Evolutionary conservation across 2,329 filamentous ascomycete genomes (phyloP).

Genomic region (Penicillium sp.): DNA sequence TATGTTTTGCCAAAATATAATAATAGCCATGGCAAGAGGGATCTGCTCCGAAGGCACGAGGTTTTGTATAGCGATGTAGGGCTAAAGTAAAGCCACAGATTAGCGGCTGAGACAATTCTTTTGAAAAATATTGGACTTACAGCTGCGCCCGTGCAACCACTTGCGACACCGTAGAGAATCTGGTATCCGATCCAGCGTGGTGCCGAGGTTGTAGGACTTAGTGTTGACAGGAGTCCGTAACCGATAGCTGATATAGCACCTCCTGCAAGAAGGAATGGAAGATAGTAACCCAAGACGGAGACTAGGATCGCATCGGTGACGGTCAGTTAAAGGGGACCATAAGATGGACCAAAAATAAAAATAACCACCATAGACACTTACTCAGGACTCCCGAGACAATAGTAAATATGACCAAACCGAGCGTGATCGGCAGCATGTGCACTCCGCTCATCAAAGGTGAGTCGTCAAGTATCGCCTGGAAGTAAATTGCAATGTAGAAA

Average conservation of each 20-base stretch:
- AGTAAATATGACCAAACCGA: conserved; percentile 6
- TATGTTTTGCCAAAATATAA: conserved; percentile 35
- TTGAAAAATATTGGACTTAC: neutral
- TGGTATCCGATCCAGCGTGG: conserved; percentile 31
- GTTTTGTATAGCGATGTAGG: conserved; percentile 28
- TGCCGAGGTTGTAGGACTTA: conserved; percentile 18
- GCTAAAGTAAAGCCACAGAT: conserved; percentile 9
- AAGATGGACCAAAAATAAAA: neutral
- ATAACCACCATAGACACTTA: neutral
- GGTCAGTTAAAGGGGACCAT: too few relatives aligned
- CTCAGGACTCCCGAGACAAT: conserved; percentile 4
- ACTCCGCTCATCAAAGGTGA: conserved; percentile 40
- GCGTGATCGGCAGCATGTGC: conserved; percentile 34
- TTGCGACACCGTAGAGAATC: conserved; percentile 22
- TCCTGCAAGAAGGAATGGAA: conserved; percentile 30
- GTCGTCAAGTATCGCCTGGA: conserved; percentile 39
- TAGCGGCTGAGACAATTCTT: neutral
- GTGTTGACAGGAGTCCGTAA: conserved; percentile 31
- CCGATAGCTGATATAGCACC: conserved; percentile 27
- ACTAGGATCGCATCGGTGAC: conserved; percentile 15
- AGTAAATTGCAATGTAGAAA: conserved; percentile 41
- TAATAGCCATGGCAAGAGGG: conserved; percentile 25
- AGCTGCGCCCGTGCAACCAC: conserved; percentile 12
- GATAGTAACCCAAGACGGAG: conserved; percentile 31
- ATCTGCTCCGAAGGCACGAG: conserved; percentile 22